These are phyloP conservation scores for Cryptococcus neoformans DNA, from an alignment of 1,284 basidiomycete genomes.

Conservation along the genomic window DNA sequence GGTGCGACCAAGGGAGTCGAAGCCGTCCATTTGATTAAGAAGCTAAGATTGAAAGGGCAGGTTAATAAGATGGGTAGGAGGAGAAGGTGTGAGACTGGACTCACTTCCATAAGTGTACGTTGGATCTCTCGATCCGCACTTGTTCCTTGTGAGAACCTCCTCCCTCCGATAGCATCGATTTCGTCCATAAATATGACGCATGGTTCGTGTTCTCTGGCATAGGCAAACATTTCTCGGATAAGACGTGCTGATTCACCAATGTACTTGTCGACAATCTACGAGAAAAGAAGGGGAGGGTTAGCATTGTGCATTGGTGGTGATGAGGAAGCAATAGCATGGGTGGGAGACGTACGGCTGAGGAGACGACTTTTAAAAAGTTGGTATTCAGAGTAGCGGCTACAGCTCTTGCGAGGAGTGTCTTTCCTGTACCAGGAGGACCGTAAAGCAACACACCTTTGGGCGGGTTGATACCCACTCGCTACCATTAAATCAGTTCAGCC, in stretches of 20 bases:
- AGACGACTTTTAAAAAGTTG: slow-evolving; percentile 98
- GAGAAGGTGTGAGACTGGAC: slow-evolving; percentile 16
- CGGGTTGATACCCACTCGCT: slow-evolving; percentile 94
- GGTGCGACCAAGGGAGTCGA: slow-evolving; percentile 91
- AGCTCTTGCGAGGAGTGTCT: slow-evolving; percentile 91
- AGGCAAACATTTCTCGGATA: slow-evolving; percentile 97
- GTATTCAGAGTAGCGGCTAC: slow-evolving; percentile 94
- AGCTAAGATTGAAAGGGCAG: slow-evolving; percentile 55
- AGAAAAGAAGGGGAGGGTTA: neutral
- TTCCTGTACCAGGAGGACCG: slow-evolving; percentile 92
- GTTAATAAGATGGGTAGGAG: neutral
- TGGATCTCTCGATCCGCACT: slow-evolving; percentile 99
- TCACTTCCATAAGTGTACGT: slow-evolving; percentile 95
- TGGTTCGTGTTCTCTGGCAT: slow-evolving; percentile 94
- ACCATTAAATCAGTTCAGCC: slow-evolving; percentile 1
- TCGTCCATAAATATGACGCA: slow-evolving; percentile 74
- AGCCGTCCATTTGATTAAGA: slow-evolving; percentile 99
- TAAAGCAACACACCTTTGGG: slow-evolving; percentile 97
- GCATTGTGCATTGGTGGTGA: neutral
- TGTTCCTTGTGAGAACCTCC: slow-evolving; percentile 97
- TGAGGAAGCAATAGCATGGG: neutral
- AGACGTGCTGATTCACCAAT: slow-evolving; percentile 96
- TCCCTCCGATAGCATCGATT: slow-evolving; percentile 94
- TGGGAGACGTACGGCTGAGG: slow-evolving; percentile 63
- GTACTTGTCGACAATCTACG: slow-evolving; percentile 93